A percentile compares a stretch with the other conserved stretches of the same genome.
phyloP scores from a whole-genome alignment of 768 basidiomycete genomes.

The Termitomyces eurrhizus region DNA sequence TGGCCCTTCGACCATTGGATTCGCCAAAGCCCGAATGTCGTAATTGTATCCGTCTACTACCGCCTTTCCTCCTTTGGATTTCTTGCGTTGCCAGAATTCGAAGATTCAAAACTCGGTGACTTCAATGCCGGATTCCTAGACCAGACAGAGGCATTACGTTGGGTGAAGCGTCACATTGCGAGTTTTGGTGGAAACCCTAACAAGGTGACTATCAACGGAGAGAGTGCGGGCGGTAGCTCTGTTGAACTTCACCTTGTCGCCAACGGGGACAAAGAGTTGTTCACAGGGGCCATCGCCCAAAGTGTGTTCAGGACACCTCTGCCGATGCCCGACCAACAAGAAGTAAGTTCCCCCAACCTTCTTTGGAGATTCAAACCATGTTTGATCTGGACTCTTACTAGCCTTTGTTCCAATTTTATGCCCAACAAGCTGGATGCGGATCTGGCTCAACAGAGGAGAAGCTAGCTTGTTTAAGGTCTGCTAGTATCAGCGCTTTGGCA shows the following conservation, averaged over 20 bases:
- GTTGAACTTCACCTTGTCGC: slow-evolving; percentile 58
- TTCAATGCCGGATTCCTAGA: slow-evolving; percentile 31
- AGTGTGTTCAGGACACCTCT: slow-evolving; percentile 54
- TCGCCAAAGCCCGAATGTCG: slow-evolving; percentile 56
- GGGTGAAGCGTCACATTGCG: slow-evolving; percentile 58
- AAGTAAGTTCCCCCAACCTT: slow-evolving; percentile 29
- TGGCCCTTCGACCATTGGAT: slow-evolving; percentile 70
- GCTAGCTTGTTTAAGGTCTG: slow-evolving; percentile 46
- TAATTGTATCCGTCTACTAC: slow-evolving; percentile 66
- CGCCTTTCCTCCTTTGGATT: slow-evolving; percentile 63
- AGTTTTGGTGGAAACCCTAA: slow-evolving; percentile 62
- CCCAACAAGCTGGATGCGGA: slow-evolving; percentile 46
- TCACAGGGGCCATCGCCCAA: slow-evolving; percentile 56
- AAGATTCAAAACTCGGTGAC: slow-evolving; percentile 29
- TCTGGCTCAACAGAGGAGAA: slow-evolving; percentile 28
- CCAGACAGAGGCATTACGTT: slow-evolving; percentile 58
- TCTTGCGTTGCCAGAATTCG: slow-evolving; percentile 46
- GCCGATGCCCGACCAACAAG: slow-evolving; percentile 47
- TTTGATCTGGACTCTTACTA: slow-evolving; percentile 16
- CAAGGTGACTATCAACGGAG: slow-evolving; percentile 56
- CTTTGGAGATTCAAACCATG: neutral
- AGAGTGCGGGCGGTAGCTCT: slow-evolving; percentile 55
- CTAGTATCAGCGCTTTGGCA: slow-evolving; percentile 47
- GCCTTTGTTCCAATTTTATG: slow-evolving; percentile 52
- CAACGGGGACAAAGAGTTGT: slow-evolving; percentile 34